Conservation (phyloP, 192 early-diverging fungal genomes). For the Irineochytrium annulatum region DNA sequence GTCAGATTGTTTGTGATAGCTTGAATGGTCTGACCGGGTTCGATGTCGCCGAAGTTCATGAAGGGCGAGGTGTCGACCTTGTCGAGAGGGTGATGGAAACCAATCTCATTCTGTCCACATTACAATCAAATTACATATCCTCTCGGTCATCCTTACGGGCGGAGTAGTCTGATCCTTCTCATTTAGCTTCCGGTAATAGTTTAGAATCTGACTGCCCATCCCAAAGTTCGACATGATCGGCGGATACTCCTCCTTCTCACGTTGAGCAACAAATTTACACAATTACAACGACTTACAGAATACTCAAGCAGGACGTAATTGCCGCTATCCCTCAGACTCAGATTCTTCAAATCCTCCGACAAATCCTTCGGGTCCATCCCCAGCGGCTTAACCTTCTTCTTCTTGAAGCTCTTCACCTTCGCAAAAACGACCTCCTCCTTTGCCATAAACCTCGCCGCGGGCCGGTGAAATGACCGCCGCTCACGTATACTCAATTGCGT, state of each 20-base stretch:
- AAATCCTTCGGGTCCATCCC: conserved; percentile 39
- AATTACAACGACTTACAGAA: conserved; percentile 42
- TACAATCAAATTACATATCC: not conserved
- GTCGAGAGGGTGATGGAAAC: conserved; percentile 81
- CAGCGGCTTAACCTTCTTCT: conserved; percentile 60
- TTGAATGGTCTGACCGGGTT: conserved; percentile 83
- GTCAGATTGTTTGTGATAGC: conserved; percentile 92
- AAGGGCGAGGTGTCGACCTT: conserved; percentile 90
- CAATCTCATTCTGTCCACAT: conserved; percentile 62
- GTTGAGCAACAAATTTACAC: not conserved
- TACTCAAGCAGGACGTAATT: conserved; percentile 87
- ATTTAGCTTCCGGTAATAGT: conserved; percentile 91
- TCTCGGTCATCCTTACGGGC: conserved; percentile 32
- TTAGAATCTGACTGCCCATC: conserved; percentile 91
- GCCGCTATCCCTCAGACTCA: conserved; percentile 82
- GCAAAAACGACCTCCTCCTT: conserved; percentile 65
- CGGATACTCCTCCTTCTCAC: conserved; percentile 89
- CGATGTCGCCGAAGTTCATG: conserved; percentile 89
- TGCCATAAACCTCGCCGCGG: conserved; percentile 62
- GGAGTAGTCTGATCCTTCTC: conserved; percentile 77
- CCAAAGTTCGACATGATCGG: conserved; percentile 87
- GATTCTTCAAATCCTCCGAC: conserved; percentile 78
- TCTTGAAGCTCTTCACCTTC: conserved; percentile 71
- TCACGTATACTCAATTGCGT: conserved; percentile 76
- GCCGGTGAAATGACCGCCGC: conserved; percentile 85